These are phyloP conservation scores for Colletotrichum godetiae DNA, from an alignment of 2,329 filamentous ascomycete genomes.

Conservation along the genomic window DNA sequence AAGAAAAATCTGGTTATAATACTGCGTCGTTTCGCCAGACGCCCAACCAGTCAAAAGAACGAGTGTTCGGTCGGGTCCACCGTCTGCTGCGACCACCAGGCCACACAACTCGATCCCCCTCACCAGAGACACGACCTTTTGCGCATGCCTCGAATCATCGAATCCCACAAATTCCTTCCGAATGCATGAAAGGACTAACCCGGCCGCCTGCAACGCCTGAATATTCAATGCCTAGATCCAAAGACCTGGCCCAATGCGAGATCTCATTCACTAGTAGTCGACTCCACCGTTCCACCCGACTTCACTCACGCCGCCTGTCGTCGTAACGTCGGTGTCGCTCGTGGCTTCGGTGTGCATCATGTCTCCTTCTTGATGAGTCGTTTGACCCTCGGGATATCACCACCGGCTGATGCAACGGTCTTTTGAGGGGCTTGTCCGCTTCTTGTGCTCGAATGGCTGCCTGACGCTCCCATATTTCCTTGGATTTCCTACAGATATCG, in stretches of 20 bases:
- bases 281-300: slow-evolving; percentile 11
- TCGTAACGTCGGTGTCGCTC: slow-evolving; percentile 42
- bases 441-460: slow-evolving; percentile 61
- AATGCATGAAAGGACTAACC: slow-evolving; percentile 25
- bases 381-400: slow-evolving; percentile 57
- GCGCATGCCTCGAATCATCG: slow-evolving; percentile 30
- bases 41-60: slow-evolving; percentile 25
- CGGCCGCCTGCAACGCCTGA: slow-evolving; percentile 17
- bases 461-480: slow-evolving; percentile 67
- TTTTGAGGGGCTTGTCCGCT: slow-evolving; percentile 63
- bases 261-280: slow-evolving; percentile 17
- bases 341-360: slow-evolving; percentile 45
- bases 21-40: slow-evolving; percentile 13
- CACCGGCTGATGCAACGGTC: slow-evolving; percentile 67
- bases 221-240: slow-evolving; percentile 16
- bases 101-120: slow-evolving; percentile 27
- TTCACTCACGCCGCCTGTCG: slow-evolving; percentile 42
- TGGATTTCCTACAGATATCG: slow-evolving; percentile 70
- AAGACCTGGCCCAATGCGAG: slow-evolving; percentile 30
- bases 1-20: slow-evolving; percentile 14
- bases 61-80: slow-evolving; percentile 25
- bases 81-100: slow-evolving; percentile 29
- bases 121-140: slow-evolving; percentile 14
- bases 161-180: slow-evolving; percentile 32
- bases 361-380: slow-evolving; percentile 48